Base-by-base conservation (phyloP, 192 early-diverging fungal species). In the Jimgerdemannia flammicorona region DNA sequence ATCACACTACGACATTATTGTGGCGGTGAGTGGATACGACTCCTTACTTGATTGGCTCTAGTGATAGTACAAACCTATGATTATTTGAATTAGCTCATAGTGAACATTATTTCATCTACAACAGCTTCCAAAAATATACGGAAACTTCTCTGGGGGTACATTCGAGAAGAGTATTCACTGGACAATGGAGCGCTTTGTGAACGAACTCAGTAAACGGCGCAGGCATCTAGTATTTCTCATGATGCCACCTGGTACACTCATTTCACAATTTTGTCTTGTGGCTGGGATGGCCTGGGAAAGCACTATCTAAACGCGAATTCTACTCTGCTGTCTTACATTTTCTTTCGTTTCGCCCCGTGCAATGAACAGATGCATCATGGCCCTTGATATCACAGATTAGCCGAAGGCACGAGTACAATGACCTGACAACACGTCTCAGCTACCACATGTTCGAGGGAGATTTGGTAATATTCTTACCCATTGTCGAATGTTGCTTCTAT, bases 311-410 rank as follows among this genome's bases (percentile, higher is more conserved):
- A 59, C 14, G 14, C 49, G 8, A 59, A 6, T 59, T 59, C 49
- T 59, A 14, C 14, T 59, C 14, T 59, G 14, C 6, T 14, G 14
- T 59, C 49, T 59, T 59, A 2, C 6, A 0, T 14, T 59, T 63
- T 4, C n/a, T 72, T 72, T 14, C 71, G 4, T 29, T 29, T 29
- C 29, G 29, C 29, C 29, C 29, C 29, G 29, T 29, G 39, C 20
- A 42, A 44, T 72, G 43, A 4, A 20, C 10, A 43, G 92, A 93
- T 78, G 90, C 90, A 3, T 91, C 91, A 4, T 93, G 92, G 92
- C 91, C 91, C 68, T 76, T 93, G 63, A 91, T 93, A 40, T 91
- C 91, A n/a, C 90, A 91, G 73, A 84, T 91, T 68, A 90, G 87
- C 54, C 84, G 85, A 49, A 54, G 83, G 69, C 81, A 89, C 67